Evolutionary conservation across 495 filamentous ascomycete genomes (phyloP), one percentile per base, ranked within the genome.

Genomic region (Evernia prunastri): DNA sequence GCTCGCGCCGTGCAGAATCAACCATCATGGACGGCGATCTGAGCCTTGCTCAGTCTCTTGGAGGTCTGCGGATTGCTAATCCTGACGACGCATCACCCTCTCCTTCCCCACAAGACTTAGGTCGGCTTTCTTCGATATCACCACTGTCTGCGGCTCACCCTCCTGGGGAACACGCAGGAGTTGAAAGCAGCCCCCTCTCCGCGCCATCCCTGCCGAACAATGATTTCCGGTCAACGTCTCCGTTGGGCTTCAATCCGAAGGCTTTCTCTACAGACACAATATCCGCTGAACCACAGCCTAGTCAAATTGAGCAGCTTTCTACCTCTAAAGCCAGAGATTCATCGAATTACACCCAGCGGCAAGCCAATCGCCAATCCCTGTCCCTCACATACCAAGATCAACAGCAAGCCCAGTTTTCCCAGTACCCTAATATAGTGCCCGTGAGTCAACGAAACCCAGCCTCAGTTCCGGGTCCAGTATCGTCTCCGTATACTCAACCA

Each of bases 61-160:
- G 95, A 60, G 95, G 95, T 68, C 80, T 99, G 74, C 89, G 94
- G 68, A 97, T 97, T 71, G 95, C 95, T 66, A 99, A 99, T 74
- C 94, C 95, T 49, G 93, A 97, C 79, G 86, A 94, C 74, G 82
- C 84, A 56, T 86, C 88, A 37, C 79, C 88, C 47, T 77, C 80
- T 66, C 74, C 77, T 49, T 76, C 84, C n/a, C 76, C 77, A 65
- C 71, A 76, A 18, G 56, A 60, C 15, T n/a, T 60, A 33, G 60
- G 58, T 9, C 53, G 37, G 37, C 45, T 10, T 23, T 29, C 58
- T 47, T 67, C 69, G 2, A 20, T 69, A 12, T 67, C 69, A 56
- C 69, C 64, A 4, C 39, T 64, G n/a, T 65, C 69, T 25, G 37
- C 63, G 20, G 56, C 66, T 53, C 45, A 59, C 25, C 56, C 60